Evolutionary conservation across 495 filamentous ascomycete species (phyloP).

Genomic region (Penicillium cataractarum): DNA sequence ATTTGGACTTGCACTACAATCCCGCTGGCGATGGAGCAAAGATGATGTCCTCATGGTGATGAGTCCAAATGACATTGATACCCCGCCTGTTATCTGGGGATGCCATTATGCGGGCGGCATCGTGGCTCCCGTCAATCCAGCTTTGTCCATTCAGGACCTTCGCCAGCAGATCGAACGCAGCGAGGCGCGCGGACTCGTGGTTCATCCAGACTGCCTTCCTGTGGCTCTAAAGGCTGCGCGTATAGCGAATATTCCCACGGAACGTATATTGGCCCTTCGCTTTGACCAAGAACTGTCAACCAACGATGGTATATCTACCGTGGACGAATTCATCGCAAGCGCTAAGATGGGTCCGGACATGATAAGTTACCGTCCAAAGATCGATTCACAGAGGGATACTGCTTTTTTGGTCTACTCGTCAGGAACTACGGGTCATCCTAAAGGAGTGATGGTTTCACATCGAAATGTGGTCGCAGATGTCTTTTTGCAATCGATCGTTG

Average conservation of each 20-base stretch:
- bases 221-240: conserved; percentile 68
- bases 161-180: conserved; percentile 77
- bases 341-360: conserved; percentile 33
- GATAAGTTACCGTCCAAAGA: not conserved
- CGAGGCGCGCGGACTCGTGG: conserved; percentile 62
- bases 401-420: conserved; percentile 75
- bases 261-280: conserved; percentile 62
- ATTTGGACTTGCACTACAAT: not conserved
- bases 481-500: not conserved
- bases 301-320: conserved; percentile 29
- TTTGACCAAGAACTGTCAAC: conserved; percentile 49
- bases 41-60: conserved; percentile 70
- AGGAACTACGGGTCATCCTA: conserved; percentile 83
- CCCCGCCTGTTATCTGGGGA: conserved; percentile 69
- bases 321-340: conserved; percentile 3
- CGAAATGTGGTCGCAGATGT: conserved; percentile 4
- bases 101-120: conserved; percentile 75
- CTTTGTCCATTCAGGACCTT: conserved; percentile 77
- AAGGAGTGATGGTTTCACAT: conserved; percentile 83
- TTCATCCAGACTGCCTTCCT: not conserved
- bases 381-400: conserved; percentile 27
- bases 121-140: conserved; percentile 79
- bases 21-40: conserved; percentile 33
- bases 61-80: conserved; percentile 70
- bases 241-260: conserved; percentile 60